Base-by-base conservation (phyloP, 2,329 filamentous ascomycete species). In the Neonectria punicea region DNA sequence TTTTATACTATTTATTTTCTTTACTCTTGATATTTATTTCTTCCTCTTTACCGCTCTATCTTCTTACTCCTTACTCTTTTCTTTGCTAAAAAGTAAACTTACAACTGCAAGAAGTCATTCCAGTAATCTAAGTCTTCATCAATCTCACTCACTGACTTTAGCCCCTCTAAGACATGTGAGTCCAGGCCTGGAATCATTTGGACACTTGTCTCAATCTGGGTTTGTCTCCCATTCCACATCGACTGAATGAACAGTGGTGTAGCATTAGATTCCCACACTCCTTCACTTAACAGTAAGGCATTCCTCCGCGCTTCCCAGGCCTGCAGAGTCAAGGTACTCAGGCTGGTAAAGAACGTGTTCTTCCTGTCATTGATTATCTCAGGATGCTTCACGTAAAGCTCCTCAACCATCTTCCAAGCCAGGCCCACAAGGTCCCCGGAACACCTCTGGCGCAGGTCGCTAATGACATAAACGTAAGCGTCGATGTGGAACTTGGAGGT, bases 401-500 rank as follows among this genome's bases (percentile, higher is more conserved):
- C 58, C 8, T 71, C 72, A 0, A 78, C 55, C 9, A 75, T n/a
- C 0, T 49, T 67, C 77, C 77, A 79, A 0, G 76, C 75, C 9
- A 67, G 10, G 0, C 22, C 63, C 0, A 78, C 70, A 6, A 64
- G 63, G 0, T 65, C 57, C 0, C 72, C 72, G 0, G 58, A 63
- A 0, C n/a, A 50, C 2, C 76, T 66, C 1, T 47, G 34, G 3
- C 75, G 71, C 9, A 79, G 63, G 1, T 78, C 75, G n/a, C 75
- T 77, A 0, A 77, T 56, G 0, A 78, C 66, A 7, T 76, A 78
- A 7, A 79, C 74, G 20, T 71, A 74, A 0, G 75, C 76, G 11
- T 79, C 77, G n/a, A 78, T 61, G 5, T 76, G 69, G 3, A 66
- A 63, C 20, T 69, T 74, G 8, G 70, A 63, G 1, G 72, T 74